Evolutionary conservation across 352 stramenopile species (phyloP), one percentile per base, ranked within the genome.

Genomic region (Lagenidium sp.): DNA sequence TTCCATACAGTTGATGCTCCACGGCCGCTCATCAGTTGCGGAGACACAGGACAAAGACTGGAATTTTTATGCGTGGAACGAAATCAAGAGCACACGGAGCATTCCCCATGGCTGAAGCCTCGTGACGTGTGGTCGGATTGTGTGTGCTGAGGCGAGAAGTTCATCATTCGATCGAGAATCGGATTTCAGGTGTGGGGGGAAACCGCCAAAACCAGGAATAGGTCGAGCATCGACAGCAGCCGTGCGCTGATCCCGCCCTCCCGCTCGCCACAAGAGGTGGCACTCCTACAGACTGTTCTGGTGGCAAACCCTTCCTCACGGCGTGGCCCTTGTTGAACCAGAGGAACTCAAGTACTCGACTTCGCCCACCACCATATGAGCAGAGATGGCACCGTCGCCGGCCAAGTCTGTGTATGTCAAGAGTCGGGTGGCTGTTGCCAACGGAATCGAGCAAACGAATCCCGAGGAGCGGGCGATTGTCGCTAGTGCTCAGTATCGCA

Each of bases 61-160:
- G 72, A 76, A 85, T 31, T 85, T 85, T 46, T 81, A 65, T 36
- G 61, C 62, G 19, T 85, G 72, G 72, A 82, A 85, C 44, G 73
- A 85, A 20, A 54, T 85, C 24, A 82, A 85, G 47, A 36, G 48
- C 19, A 57, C 35, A 20, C 43, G n/a, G n/a, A n/a, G n/a, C n/a
- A n/a, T n/a, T n/a, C n/a, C n/a, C n/a, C n/a, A n/a, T n/a, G n/a
- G n/a, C n/a, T n/a, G n/a, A n/a, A n/a, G n/a, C n/a, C 30, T 37
- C 41, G n/a, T 26, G 18, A 22, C 41, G 41, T 20, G 2, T 40
- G 28, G 19, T 34, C 28, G 28, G 15, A 15, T 13, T 34, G 8
- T 15, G 15, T 15, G 28, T 15, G 28, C 28, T 13, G 15, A 8
- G 28, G 8, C 28, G 15, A 34, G 28, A 34, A 34, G 8, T 15